Conservation (phyloP, 306 rosid species). For the Prosopis cineraria region DNA sequence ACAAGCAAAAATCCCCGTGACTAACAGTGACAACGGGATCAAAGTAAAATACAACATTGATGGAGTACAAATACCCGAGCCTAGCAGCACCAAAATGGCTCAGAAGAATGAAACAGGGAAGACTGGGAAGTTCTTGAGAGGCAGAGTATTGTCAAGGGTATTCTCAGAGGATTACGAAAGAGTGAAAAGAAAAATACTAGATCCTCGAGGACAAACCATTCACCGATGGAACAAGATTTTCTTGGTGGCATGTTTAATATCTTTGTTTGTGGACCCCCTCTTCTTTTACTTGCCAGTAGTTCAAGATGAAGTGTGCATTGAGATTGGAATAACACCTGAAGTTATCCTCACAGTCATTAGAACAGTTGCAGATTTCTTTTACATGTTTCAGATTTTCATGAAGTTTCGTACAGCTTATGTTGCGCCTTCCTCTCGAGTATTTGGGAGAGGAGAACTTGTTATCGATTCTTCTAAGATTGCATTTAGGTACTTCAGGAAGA, state of each 20-base stretch:
- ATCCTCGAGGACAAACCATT: slow-evolving; percentile 53
- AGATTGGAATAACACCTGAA: slow-evolving; percentile 42
- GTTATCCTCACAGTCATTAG: slow-evolving; percentile 49
- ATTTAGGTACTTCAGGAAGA: slow-evolving; percentile 46
- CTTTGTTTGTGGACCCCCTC: slow-evolving; percentile 60
- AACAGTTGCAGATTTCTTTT: slow-evolving; percentile 47
- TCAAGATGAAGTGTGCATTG: slow-evolving; percentile 47
- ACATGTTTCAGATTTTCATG: slow-evolving; percentile 47
- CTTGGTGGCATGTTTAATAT: slow-evolving; percentile 48
- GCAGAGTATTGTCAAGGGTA: slow-evolving; percentile 52
- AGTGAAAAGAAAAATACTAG: slow-evolving; percentile 45
- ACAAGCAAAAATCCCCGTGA: slow-evolving; percentile 20
- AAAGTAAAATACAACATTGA: slow-evolving; percentile 56
- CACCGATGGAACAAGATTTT: slow-evolving; percentile 57
- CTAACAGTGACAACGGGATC: slow-evolving; percentile 15
- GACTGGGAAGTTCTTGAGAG: slow-evolving; percentile 43
- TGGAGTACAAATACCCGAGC: slow-evolving; percentile 46
- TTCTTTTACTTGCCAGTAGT: slow-evolving; percentile 53
- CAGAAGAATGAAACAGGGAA: slow-evolving; percentile 37
- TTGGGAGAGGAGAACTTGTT: slow-evolving; percentile 68
- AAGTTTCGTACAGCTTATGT: slow-evolving; percentile 59
- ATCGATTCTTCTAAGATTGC: slow-evolving; percentile 52
- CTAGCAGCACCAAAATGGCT: slow-evolving; percentile 40
- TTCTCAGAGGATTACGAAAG: slow-evolving; percentile 61
- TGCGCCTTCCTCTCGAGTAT: slow-evolving; percentile 62